Conservation (phyloP, 192 early-diverging fungal species). For the Paraglomus brasilianum region DNA sequence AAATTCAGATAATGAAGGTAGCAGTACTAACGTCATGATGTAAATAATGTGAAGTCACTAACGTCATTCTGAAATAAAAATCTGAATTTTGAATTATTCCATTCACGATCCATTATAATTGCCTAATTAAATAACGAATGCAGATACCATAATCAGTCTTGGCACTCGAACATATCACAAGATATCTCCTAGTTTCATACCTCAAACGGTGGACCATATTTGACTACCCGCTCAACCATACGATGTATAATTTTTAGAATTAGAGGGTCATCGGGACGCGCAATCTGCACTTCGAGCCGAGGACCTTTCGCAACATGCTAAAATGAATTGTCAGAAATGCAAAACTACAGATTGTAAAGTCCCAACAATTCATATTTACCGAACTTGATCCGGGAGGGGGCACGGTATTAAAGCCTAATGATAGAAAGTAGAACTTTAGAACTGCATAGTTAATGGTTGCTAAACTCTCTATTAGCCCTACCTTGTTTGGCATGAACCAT, state of each 20-base stretch:
- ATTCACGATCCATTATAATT: constrained; percentile 61
- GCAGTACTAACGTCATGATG: not conserved
- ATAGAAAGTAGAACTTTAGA: constrained; percentile 22
- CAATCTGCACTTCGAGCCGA: constrained; percentile 66
- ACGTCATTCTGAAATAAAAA: constrained; percentile 77
- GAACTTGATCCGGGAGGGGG: constrained; percentile 37
- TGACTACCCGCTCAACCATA: constrained; percentile 75
- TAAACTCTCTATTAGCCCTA: too few species aligned
- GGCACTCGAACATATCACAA: too few species aligned
- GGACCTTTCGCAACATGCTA: too few species aligned
- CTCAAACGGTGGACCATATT: constrained; percentile 74
- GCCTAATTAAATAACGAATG: too few species aligned
- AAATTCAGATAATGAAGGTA: not conserved
- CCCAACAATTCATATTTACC: constrained; percentile 30
- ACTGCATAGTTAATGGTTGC: constrained; percentile 18
- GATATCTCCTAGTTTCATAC: constrained; percentile 32
- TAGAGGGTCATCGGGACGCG: constrained; percentile 54
- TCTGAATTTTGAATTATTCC: constrained; percentile 60
- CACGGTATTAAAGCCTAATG: not conserved
- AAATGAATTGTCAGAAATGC: constrained; percentile 34
- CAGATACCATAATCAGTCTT: not conserved
- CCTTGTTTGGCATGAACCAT: constrained; percentile 37
- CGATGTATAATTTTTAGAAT: constrained; percentile 75
- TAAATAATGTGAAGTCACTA: constrained; percentile 21
- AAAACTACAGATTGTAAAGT: too few species aligned